Evolutionary conservation across 2,329 filamentous ascomycete species (phyloP), one percentile per base, ranked within the genome.

Genomic region (Stagonosporopsis tanaceti): DNA sequence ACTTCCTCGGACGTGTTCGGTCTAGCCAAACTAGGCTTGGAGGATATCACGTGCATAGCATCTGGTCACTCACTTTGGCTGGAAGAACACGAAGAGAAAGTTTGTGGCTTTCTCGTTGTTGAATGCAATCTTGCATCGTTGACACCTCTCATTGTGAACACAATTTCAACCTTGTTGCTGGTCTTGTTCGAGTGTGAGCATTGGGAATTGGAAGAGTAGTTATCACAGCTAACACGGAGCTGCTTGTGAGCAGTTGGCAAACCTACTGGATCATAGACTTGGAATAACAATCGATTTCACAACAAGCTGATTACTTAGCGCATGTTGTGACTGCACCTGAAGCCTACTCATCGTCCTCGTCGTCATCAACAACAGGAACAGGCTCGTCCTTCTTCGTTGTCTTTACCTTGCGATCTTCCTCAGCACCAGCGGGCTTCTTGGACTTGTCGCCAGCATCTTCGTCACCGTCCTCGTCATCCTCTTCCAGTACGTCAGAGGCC

Each of bases 391-490:
- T 66, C 38, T 64, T 62, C 11, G 68, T 72, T 6, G 67, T 57
- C 62, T 71, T 72, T 50, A 70, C 73, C 47, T 76, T 74, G 38
- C 69, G 61, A 52, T 70, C 66, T 57, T 75, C 74, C 59, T 74
- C 70, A 24, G 67, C 68, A 34, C 67, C 69, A 35, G 73, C 67
- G 35, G 69, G 64, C 67, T 74, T 76, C 67, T 81, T 70, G 51
- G 77, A 61, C 60, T 69, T 64, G 35, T 67, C 64, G 37, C 70
- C 78, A 47, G 80, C 71, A 55, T 76, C 76, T 46, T 76, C 72
- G 20, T 72, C 65, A 41, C 76, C 68, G 7, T 60, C 60, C 9
- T 69, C 68, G 7, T 66, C 69, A 9, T 69, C 68, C n/a, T 66
- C 44, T 24, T 47, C 68, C 24, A 38, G 46, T 5, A 37, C 56